phyloP scores from a whole-genome alignment of 73 alveolate species.

The Urostyla sp. region DNA sequence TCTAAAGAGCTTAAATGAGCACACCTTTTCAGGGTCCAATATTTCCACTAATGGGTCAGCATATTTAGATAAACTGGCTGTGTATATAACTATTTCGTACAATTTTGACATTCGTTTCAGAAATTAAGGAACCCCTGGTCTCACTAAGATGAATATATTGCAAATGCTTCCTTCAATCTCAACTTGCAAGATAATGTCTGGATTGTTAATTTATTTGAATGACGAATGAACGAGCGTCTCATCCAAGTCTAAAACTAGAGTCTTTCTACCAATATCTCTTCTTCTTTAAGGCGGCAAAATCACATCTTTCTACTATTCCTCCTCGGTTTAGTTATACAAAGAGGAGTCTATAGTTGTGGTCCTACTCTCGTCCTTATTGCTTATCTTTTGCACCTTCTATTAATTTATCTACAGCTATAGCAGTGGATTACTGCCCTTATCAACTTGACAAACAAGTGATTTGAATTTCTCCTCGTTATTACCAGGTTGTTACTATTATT shows the following conservation, averaged over 20 bases:
- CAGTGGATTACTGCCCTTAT: constrained; percentile 3
- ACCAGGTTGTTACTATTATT: no score
- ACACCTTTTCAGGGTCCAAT: constrained; percentile 67
- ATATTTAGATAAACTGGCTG: constrained; percentile 81
- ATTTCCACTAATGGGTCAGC: constrained; percentile 82
- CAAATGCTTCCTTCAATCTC: constrained; percentile 80
- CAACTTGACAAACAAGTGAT: constrained; percentile 2
- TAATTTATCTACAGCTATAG: neutral
- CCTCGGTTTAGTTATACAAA: constrained; percentile 5
- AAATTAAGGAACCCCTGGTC: constrained; percentile 80
- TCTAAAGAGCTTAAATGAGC: constrained; percentile 78
- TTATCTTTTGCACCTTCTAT: neutral
- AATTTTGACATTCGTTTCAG: constrained; percentile 65
- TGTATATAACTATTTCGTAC: constrained; percentile 73
- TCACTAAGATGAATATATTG: constrained; percentile 72
- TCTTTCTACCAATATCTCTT: constrained; percentile 67
- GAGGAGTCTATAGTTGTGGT: constrained; percentile 8
- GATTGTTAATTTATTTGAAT: constrained; percentile 75
- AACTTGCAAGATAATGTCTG: constrained; percentile 75
- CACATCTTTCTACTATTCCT: constrained; percentile 52
- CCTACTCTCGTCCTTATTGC: constrained; percentile 2
- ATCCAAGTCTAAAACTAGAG: constrained; percentile 81
- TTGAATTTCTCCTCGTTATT: constrained; percentile 4
- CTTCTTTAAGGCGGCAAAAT: constrained; percentile 67
- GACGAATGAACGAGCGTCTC: constrained; percentile 86